Evolutionary conservation across 2,329 filamentous ascomycete species (phyloP), one percentile per base, ranked within the genome.

Genomic region (Fusarium brachygibbosum): DNA sequence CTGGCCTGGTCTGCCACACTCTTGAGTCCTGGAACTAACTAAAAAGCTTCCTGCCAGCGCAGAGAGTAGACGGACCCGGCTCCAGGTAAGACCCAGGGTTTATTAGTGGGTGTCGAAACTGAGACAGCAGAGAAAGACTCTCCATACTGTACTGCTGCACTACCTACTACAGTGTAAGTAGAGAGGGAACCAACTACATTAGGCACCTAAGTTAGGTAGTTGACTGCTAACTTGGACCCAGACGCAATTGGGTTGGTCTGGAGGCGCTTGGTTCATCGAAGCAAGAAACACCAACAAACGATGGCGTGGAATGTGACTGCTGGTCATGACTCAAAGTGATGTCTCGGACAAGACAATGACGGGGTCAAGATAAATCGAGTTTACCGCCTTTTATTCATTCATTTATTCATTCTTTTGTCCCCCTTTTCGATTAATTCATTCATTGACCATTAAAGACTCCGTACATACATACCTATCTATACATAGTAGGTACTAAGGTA

Each of bases 261-360:
- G 38, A 38, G 60, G 53, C 52, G 56, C 58, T 58, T 44, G 44
- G 49, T 52, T 62, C 52, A 66, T 74, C 48, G 34, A 59, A 68
- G 32, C 37, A 46, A 71, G 56, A 74, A 66, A 71, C 54, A 63
- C 29, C 32, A 58, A 63, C 42, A 63, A 38, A 34, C 25, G 61
- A 58, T 59, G 69, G 63, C 60, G 58, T 71, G 73, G 73, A 75
- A 75, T 75, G 73, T 75, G 73, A 73, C 58, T 62, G 61, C 66
- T 53, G 57, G 57, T 50, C 63, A 69, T 74, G 73, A 75, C 73
- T 75, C 73, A 74, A 74, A 70, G 55, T 17, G n/a, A 38, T 51
- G 48, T 40, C 48, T 29, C 29, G 40, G n/a, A 41, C 40, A 46
- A 46, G 28, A 74, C 70, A 74, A 68, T 71, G 62, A 56, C 32